Percentiles rank a stretch among this genome's conserved stretches.
Conservation (phyloP, 768 basidiomycete genomes). For the Pulveroboletus sp. region DNA sequence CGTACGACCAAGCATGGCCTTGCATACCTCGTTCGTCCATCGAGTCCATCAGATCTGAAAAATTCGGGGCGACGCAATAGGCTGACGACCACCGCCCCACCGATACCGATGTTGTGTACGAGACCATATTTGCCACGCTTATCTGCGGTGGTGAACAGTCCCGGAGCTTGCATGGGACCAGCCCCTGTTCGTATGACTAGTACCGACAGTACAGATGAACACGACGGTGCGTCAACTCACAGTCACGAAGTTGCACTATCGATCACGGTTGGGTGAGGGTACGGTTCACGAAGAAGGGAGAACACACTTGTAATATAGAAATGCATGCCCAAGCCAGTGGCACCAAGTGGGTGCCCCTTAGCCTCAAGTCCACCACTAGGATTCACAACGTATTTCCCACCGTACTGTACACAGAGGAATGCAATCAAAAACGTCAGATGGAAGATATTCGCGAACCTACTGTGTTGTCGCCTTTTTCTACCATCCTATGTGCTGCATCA, state of each 20-base stretch:
- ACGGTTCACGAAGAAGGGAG: not conserved
- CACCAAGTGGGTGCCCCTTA: slow-evolving; percentile 85
- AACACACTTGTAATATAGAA: slow-evolving; percentile 75
- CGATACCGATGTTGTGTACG: too few relatives aligned
- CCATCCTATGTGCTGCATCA: slow-evolving; percentile 68
- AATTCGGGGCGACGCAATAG: too few relatives aligned
- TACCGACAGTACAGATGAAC: not conserved
- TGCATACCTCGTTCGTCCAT: too few relatives aligned
- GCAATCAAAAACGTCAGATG: not conserved
- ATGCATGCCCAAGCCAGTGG: slow-evolving; percentile 82
- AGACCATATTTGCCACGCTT: too few relatives aligned
- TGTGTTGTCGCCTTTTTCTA: slow-evolving; percentile 75
- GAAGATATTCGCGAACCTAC: slow-evolving; percentile 34
- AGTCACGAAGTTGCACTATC: slow-evolving; percentile 70
- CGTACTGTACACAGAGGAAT: slow-evolving; percentile 45
- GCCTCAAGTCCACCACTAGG: slow-evolving; percentile 83
- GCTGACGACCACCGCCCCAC: too few relatives aligned
- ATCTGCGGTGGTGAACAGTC: too few relatives aligned
- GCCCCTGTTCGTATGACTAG: too few relatives aligned
- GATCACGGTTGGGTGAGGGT: not conserved
- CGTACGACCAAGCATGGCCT: too few relatives aligned
- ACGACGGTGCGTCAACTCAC: slow-evolving; percentile 31
- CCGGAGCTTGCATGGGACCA: too few relatives aligned
- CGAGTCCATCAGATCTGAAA: too few relatives aligned
- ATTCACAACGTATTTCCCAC: slow-evolving; percentile 81